phyloP scores from a whole-genome alignment of 1,284 basidiomycete species.

The Mycena sp. region DNA sequence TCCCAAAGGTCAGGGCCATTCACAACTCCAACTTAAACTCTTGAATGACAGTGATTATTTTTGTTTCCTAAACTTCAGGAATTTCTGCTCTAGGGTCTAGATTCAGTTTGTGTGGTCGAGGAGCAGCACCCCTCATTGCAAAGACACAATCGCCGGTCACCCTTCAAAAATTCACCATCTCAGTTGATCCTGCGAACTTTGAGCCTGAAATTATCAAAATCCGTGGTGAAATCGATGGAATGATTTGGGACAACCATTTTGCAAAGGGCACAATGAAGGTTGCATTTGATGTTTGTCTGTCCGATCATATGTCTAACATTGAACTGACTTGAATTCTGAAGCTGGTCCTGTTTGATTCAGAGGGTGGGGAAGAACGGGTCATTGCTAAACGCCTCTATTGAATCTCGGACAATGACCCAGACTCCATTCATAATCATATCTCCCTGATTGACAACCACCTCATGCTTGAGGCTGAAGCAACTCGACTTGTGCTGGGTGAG shows the following conservation, averaged over 20 bases:
- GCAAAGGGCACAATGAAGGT: not conserved
- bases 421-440: no score
- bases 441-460: not conserved
- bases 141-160: not conserved
- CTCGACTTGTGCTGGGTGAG: not conserved
- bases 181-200: not conserved
- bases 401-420: not conserved
- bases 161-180: not conserved
- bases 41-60: not conserved
- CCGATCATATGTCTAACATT: not conserved
- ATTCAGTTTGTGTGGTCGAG: not conserved
- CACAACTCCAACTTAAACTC: not conserved
- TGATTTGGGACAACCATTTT: not conserved
- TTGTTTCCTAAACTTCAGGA: no score
- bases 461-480: slow-evolving; percentile 1
- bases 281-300: not conserved
- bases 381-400: slow-evolving; percentile 6
- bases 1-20: not conserved
- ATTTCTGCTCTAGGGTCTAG: not conserved
- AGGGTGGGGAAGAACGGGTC: slow-evolving; percentile 7
- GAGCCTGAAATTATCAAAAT: not conserved
- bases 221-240: not conserved
- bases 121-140: not conserved
- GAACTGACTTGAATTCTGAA: not conserved
- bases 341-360: not conserved